Base-by-base conservation (phyloP, 768 basidiomycete species). In the Pleurotus tuoliensis region DNA sequence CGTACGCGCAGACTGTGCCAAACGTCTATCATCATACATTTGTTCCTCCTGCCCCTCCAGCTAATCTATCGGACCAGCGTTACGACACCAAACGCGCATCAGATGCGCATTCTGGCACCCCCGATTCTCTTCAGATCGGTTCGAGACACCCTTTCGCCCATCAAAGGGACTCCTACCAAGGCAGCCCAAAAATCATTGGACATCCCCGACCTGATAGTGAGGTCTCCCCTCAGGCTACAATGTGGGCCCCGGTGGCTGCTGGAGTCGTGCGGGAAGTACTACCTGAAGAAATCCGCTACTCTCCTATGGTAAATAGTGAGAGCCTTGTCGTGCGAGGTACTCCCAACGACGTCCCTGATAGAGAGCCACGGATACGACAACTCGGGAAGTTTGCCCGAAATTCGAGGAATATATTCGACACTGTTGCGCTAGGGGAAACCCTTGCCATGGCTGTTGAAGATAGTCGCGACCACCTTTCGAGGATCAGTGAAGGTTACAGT, bases 231-330 rank as follows among this genome's bases (percentile, higher is more conserved):
- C 62, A 67, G 15, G 67, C 73, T 18, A 80, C 75, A 64, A 79
- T 81, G 78, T 81, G 81, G 80, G 79, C 77, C 1, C 75, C 73
- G 54, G 65, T 78, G 24, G 75, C 78, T 9, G 74, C 78, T 5
- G 77, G 74, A 4, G 60, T 73, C 12, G 71, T 78, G 5, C 69
- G 74, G 45, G 80, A 81, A 62, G 64, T 82, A 27, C 62, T 78
- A 13, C 75, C 77, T 0, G 66, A 60, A 16, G 80, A 82, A 47
- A 65, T 82, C 20, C 66, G 72, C 48, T 81, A 81, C 59, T 82
- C 81, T 27, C 81, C 81, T 7, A 78, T 70, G 58, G 62, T 72
- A 38, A 59, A 72, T 12, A 70, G 69, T 47, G 54, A 65, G 25
- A 61, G 47, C 22, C 56, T 22, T 9, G 11, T 61, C 38, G 51